A percentile compares a stretch with the other conserved stretches of the same genome.
Conservation (phyloP, 371 early-diverging fungal species). For the Apophysomyces trapeziformis region DNA sequence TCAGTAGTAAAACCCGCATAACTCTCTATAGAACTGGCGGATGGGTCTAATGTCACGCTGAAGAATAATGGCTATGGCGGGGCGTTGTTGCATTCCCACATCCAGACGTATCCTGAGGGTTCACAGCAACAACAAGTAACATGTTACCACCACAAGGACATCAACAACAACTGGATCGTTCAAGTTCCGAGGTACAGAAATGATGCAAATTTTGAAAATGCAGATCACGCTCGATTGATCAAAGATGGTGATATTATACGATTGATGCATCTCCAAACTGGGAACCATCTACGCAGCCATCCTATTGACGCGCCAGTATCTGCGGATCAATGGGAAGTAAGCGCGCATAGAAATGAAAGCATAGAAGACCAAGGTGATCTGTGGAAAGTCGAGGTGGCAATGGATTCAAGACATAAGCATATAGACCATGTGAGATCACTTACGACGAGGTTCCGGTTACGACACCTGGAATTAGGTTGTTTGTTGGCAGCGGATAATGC, state of each 20-base stretch:
- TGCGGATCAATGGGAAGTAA: conserved; percentile 84
- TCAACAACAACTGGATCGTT: conserved; percentile 95
- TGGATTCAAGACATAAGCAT: conserved; percentile 51
- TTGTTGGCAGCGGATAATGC: conserved; percentile 75
- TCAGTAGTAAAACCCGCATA: not conserved
- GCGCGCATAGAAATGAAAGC: conserved; percentile 66
- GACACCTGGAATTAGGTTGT: conserved; percentile 79
- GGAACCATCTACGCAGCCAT: conserved; percentile 85
- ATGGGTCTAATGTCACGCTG: conserved; percentile 90
- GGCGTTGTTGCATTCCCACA: conserved; percentile 97
- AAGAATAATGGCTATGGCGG: conserved; percentile 88
- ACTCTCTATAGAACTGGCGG: conserved; percentile 75
- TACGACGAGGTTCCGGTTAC: conserved; percentile 87
- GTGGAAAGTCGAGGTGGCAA: conserved; percentile 89
- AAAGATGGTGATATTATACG: conserved; percentile 84
- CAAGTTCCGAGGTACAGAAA: conserved; percentile 25
- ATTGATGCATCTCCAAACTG: conserved; percentile 75
- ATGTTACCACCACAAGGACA: conserved; percentile 92
- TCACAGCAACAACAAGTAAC: conserved; percentile 55
- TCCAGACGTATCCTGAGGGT: conserved; percentile 85
- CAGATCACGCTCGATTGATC: conserved; percentile 48
- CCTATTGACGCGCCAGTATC: conserved; percentile 83
- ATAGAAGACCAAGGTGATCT: conserved; percentile 81
- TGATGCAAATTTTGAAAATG: conserved; percentile 2
- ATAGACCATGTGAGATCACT: conserved; percentile 66